Percentiles rank a stretch among this genome's conserved stretches.
Evolutionary conservation across 495 filamentous ascomycete species (phyloP).

Genomic region (Aspergillus egyptiacus): DNA sequence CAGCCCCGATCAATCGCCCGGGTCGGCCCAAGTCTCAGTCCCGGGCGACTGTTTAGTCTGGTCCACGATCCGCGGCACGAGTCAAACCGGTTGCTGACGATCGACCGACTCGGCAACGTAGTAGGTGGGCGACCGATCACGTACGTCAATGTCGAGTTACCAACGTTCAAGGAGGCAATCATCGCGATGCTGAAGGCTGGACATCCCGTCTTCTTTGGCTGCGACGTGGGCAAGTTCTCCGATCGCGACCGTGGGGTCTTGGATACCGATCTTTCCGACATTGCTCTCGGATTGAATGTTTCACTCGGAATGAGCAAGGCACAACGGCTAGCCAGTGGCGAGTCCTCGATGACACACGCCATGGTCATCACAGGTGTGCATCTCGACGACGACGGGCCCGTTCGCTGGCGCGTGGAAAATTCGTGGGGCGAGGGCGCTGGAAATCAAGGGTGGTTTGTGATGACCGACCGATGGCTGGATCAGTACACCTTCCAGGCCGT

Average conservation of each 20-base stretch:
- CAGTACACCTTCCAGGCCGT: constrained; percentile 84
- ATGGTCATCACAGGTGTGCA: constrained; percentile 88
- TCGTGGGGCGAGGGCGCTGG: constrained; percentile 65
- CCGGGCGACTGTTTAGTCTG: constrained; percentile 58
- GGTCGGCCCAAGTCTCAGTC: constrained; percentile 32
- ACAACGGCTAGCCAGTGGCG: constrained; percentile 60
- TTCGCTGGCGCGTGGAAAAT: constrained; percentile 83
- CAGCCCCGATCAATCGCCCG: not conserved
- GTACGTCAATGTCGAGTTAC: constrained; percentile 78
- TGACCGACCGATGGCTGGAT: constrained; percentile 83
- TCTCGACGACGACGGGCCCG: constrained; percentile 55
- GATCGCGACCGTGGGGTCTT: constrained; percentile 63
- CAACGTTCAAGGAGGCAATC: constrained; percentile 62
- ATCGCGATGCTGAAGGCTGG: constrained; percentile 70
- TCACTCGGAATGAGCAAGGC: constrained; percentile 66
- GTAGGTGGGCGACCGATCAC: constrained; percentile 62
- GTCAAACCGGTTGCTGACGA: constrained; percentile 63
- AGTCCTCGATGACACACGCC: constrained; percentile 79
- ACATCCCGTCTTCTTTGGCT: constrained; percentile 80
- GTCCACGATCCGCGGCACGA: constrained; percentile 78
- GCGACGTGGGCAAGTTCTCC: constrained; percentile 77
- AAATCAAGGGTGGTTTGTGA: constrained; percentile 75
- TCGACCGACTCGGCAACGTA: constrained; percentile 73
- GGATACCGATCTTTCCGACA: constrained; percentile 67
- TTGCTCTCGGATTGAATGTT: constrained; percentile 73